Conservation (phyloP, 2,329 filamentous ascomycete species). For the Alternaria hordeiaustralica region DNA sequence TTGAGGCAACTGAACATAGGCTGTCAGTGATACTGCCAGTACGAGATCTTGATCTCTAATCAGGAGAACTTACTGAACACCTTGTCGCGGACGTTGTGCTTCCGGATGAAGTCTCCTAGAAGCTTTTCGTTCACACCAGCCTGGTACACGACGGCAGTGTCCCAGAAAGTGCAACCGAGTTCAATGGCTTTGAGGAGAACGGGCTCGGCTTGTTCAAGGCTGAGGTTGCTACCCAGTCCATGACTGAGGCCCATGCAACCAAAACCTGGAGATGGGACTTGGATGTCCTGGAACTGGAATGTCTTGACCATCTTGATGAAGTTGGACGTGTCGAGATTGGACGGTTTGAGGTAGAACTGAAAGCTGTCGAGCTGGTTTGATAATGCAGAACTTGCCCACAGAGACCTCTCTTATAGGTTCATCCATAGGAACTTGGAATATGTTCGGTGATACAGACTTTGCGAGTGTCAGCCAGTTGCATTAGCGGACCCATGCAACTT, state of each 20-base stretch:
- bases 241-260: constrained; percentile 62
- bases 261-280: constrained; percentile 59
- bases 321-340: background rate
- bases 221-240: constrained; percentile 54
- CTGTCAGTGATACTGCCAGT: background rate
- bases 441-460: background rate
- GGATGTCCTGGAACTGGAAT: constrained; percentile 24
- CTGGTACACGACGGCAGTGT: constrained; percentile 44
- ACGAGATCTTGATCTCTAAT: background rate
- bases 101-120: constrained; percentile 35
- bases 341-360: background rate
- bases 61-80: constrained; percentile 20
- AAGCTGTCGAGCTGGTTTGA: background rate
- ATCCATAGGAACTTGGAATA: background rate
- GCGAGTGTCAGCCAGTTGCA: background rate
- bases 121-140: constrained; percentile 38
- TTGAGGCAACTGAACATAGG: constrained; percentile 23
- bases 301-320: constrained; percentile 25
- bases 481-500: background rate
- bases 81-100: constrained; percentile 34
- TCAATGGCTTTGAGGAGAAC: constrained; percentile 58
- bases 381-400: background rate
- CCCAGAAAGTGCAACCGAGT: constrained; percentile 61
- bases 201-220: constrained; percentile 55
- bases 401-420: background rate